Evolutionary conservation across 257 asterid species (phyloP), one percentile per base, ranked within the genome.

Genomic region (Forsythia viridissima): DNA sequence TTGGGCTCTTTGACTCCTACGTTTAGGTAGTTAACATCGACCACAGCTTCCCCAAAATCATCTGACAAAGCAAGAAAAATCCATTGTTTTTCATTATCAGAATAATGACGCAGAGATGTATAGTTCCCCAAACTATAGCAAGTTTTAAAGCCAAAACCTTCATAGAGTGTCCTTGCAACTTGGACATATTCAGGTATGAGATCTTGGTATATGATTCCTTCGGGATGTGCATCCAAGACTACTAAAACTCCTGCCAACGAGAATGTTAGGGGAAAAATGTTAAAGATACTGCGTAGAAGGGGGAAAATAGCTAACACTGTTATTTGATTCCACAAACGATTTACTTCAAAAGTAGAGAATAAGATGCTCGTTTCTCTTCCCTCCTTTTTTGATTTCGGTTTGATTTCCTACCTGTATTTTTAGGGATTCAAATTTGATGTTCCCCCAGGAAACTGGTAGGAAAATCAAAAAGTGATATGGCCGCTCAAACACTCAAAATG

Each of bases 211-310:
- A 94, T 90, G 84, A 94, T 87, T 78, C 99, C 98, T 18, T 81
- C 88, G 42, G 99, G 99, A 83, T 79, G 85, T 40, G 99, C 98
- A 85, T 94, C 99, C 85, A 94, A 81, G 75, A 89, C 97, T 55
- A 93, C 97, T 36, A 94, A 88, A 73, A 93, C 97, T 82, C 99
- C 99, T 94, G 94, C 76, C 79, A 75, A 73, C 79, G 77, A 39
- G 70, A 71, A 76, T 10, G 21, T 42, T 43, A 42, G 34, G 43
- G 61, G 68, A 65, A 57, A 8, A 30, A 30, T 30, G 34, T 30
- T 30, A 30, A 20, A 46, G 20, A 75, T 12, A 57, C 4, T 30
- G 66, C 3, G 40, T 40, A 73, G 57, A 59, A 67, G 70, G 44
- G 39, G 75, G 16, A 30, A 30, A 30, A 30, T 30, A 30, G 1